Base-by-base conservation (phyloP, 140 eudicot species). In the Cichorium intybus region DNA sequence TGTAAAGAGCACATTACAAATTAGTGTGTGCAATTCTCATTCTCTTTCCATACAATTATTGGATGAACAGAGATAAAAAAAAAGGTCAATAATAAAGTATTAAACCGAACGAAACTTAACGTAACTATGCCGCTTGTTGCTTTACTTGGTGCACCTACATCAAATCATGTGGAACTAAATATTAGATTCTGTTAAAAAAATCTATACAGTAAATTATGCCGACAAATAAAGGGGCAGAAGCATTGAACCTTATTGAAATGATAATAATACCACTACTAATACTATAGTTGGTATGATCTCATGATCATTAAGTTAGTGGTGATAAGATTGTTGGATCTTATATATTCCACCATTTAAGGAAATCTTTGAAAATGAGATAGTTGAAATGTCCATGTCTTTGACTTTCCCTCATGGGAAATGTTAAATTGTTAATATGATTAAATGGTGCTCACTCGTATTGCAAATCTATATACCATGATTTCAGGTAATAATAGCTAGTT, bases 301-400 rank as follows among this genome's bases (percentile, higher is more conserved):
- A 70, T 77, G 58, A 77, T 64, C 75, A 71, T 48, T 39, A 65
- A 77, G 78, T 65, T 59, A 65, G 82, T 77, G 82, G 78, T 59
- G 75, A 66, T 52, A 77, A 65, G 46, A 28, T 68, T 55, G 37
- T 45, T 73, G 66, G 56, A 68, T 76, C 66, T 62, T 51, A 28
- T 41, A 59, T 51, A 28, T 41, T 51, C 70, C 78, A 77, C 74
- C 73, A 60, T 66, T 71, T 71, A 57, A 15, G 74, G 75, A 77
- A 58, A 45, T 73, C 64, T 67, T 54, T 58, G 12, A 29, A 59
- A 71, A 24, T 41, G 47, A 64, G 21, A 75, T 60, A 31, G 59
- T 74, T 66, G 17, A 49, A 22, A 62, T 71, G 55, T 60, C 60
- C 1, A 14, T 51, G 63, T 62, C 64, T 52, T 62, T 71, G 62